These are phyloP conservation scores for Huntiella moniliformis DNA, from an alignment of 2,329 filamentous ascomycete species.

Conservation along the genomic window DNA sequence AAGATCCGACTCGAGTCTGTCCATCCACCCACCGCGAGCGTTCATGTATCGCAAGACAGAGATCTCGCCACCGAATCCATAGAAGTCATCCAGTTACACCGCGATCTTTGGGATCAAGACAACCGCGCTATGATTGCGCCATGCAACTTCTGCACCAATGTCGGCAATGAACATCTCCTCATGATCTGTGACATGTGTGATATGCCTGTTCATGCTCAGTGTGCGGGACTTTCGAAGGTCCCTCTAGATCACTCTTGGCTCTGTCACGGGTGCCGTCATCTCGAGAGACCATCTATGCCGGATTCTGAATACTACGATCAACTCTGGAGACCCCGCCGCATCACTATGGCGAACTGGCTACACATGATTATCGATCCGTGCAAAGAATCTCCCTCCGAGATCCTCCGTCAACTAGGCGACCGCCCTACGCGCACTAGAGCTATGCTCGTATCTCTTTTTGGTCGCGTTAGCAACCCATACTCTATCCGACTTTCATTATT, in stretches of 20 bases:
- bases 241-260: neutral
- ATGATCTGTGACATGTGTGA: slow-evolving; percentile 1
- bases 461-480: neutral
- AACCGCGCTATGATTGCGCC: neutral
- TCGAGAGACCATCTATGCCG: neutral
- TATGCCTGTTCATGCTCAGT: neutral
- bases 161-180: neutral
- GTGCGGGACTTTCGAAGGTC: neutral
- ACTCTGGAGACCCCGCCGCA: neutral
- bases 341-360: slow-evolving; percentile 1
- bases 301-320: no score
- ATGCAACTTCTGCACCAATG: neutral
- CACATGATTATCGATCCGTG: neutral
- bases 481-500: neutral
- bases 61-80: neutral
- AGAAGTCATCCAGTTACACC: neutral
- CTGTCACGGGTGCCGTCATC: neutral
- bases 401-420: neutral
- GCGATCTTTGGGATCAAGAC: neutral
- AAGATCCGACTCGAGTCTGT: no score
- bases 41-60: no score
- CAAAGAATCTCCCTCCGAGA: neutral
- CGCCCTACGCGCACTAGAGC: neutral
- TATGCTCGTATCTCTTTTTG: neutral
- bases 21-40: no score